Percentiles rank a stretch among this genome's conserved stretches.
These are phyloP conservation scores for Penicillium samsonianum DNA, from an alignment of 495 filamentous ascomycete genomes.

Conservation along the genomic window DNA sequence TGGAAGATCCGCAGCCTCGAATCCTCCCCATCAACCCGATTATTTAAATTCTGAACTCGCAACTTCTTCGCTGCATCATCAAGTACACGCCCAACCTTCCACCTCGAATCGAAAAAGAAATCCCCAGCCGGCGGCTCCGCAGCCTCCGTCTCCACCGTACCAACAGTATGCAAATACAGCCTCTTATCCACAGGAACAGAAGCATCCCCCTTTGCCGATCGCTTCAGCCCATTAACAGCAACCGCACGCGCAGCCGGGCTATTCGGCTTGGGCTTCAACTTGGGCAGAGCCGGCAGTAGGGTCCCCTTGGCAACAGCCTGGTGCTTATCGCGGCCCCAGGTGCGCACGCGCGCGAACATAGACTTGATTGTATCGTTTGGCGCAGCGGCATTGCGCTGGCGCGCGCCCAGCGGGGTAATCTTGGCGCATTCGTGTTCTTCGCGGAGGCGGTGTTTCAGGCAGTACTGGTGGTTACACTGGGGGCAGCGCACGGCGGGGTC, in stretches of 20 bases:
- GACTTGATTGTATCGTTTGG: conserved; percentile 52
- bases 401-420: conserved; percentile 65
- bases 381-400: conserved; percentile 23
- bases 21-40: conserved; percentile 73
- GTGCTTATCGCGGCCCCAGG: conserved; percentile 68
- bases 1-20: conserved; percentile 84
- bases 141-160: conserved; percentile 70
- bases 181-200: conserved; percentile 76
- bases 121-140: conserved; percentile 74
- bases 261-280: conserved; percentile 60
- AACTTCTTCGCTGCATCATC: conserved; percentile 83
- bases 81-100: conserved; percentile 84
- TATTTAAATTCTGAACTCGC: conserved; percentile 86
- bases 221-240: conserved; percentile 75
- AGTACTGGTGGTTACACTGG: conserved; percentile 82
- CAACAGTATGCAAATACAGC: conserved; percentile 82
- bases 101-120: conserved; percentile 83
- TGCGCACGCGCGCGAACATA: conserved; percentile 63
- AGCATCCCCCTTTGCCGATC: conserved; percentile 83
- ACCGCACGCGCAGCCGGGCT: conserved; percentile 58
- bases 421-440: conserved; percentile 88
- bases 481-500: conserved; percentile 79
- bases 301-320: conserved; percentile 42
- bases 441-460: conserved; percentile 82
- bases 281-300: conserved; percentile 33